Percentiles rank a stretch among this genome's conserved stretches.
Conservation (phyloP, 257 asterid genomes). For the Plantago elongata region DNA sequence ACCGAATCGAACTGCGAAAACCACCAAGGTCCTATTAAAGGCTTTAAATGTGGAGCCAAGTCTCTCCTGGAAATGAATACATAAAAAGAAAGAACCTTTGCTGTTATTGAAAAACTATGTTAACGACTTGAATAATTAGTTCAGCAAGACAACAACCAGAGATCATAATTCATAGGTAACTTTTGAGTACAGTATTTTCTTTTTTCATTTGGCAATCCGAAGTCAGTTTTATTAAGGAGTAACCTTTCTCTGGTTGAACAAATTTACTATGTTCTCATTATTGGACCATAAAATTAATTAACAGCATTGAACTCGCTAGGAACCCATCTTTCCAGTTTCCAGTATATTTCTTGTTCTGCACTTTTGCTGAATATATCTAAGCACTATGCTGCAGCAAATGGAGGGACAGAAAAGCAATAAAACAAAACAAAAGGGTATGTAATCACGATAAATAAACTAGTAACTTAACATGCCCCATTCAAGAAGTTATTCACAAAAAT, state of each 20-base stretch:
- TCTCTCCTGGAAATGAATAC: constrained; percentile 67
- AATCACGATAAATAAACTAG: constrained; percentile 11
- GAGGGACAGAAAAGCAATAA: too few species aligned
- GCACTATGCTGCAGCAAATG: not conserved
- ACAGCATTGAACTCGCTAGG: constrained; percentile 8
- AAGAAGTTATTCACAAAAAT: not conserved
- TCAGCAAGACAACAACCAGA: constrained; percentile 3
- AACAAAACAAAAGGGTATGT: too few species aligned
- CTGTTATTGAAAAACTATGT: constrained; percentile 10
- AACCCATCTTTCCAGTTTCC: not conserved
- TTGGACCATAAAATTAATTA: constrained; percentile 4
- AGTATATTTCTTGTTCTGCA: not conserved
- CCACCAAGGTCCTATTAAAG: constrained; percentile 99
- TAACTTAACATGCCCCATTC: constrained; percentile 1
- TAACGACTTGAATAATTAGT: constrained; percentile 12
- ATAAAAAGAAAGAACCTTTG: constrained; percentile 15
- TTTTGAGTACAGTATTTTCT: not conserved
- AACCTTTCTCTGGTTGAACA: not conserved
- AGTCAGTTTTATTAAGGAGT: not conserved
- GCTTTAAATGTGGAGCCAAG: constrained; percentile 87
- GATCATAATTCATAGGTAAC: not conserved
- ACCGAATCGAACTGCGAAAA: constrained; percentile 91
- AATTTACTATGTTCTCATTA: not conserved
- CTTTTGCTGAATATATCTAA: constrained; percentile 2
- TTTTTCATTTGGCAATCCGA: constrained; percentile 8